phyloP scores from a whole-genome alignment of 441 rosid genomes.

The Eruca vesicaria region DNA sequence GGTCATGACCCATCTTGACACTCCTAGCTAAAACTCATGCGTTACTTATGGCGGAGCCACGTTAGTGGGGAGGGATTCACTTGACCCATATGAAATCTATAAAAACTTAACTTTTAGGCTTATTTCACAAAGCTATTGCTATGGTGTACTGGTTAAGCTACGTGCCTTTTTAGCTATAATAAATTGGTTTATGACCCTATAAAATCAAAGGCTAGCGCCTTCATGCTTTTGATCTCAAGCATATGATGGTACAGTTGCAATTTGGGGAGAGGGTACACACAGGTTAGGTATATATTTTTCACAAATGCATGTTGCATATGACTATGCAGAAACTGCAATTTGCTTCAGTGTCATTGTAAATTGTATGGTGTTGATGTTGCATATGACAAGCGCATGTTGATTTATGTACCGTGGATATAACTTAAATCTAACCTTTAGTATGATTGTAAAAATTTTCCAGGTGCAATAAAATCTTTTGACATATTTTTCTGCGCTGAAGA shows the following conservation, averaged over 20 bases:
- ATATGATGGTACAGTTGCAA: neutral
- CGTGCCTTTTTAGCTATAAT: too few relatives aligned
- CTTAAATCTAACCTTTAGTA: neutral
- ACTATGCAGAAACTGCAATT: neutral
- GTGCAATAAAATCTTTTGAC: constrained; percentile 74
- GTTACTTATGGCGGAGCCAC: too few relatives aligned
- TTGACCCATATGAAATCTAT: too few relatives aligned
- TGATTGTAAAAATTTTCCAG: constrained; percentile 42
- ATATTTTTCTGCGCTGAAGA: constrained; percentile 18
- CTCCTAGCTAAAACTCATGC: too few relatives aligned
- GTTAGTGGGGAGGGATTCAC: too few relatives aligned
- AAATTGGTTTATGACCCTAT: too few relatives aligned
- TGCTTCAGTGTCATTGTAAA: neutral
- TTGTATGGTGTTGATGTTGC: neutral
- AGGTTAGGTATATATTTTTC: neutral
- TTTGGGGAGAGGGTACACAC: neutral
- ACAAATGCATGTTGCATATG: neutral
- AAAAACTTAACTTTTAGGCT: too few relatives aligned
- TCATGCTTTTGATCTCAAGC: constrained; percentile 8
- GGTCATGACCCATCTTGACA: too few relatives aligned
- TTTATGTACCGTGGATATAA: neutral
- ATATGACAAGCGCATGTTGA: neutral
- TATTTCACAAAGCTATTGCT: too few relatives aligned
- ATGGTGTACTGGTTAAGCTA: too few relatives aligned
- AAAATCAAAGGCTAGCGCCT: too few relatives aligned